Percentiles rank a stretch among this genome's conserved stretches.
Conservation (phyloP, 768 basidiomycete genomes). For the Lentinus brumalis region DNA sequence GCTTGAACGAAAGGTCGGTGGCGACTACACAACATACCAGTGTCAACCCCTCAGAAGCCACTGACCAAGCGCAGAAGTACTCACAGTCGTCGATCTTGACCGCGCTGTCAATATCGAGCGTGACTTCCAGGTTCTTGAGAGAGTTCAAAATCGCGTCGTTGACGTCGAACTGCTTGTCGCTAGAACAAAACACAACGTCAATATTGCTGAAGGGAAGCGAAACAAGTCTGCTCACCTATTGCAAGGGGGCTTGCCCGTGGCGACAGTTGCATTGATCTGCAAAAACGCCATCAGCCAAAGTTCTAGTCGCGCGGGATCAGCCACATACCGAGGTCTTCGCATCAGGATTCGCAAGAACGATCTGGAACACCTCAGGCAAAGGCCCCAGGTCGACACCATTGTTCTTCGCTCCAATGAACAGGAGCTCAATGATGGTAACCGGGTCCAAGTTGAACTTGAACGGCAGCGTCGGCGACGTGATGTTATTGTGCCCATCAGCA, state of each 20-base stretch:
- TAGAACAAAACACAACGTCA: conserved; percentile 24
- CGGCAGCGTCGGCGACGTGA: conserved; percentile 58
- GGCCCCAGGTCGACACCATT: conserved; percentile 66
- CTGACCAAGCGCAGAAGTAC: not conserved
- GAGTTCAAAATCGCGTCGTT: conserved; percentile 63
- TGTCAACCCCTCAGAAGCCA: not conserved
- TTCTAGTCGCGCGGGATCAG: not conserved
- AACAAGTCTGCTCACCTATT: conserved; percentile 45
- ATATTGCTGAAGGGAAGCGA: not conserved
- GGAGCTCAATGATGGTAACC: conserved; percentile 56
- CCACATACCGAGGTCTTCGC: conserved; percentile 52
- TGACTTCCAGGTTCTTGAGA: conserved; percentile 58
- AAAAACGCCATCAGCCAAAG: not conserved
- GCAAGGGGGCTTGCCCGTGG: conserved; percentile 54
- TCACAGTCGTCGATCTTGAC: conserved; percentile 70
- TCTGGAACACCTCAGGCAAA: conserved; percentile 53
- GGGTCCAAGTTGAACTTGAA: conserved; percentile 69
- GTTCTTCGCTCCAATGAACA: conserved; percentile 50
- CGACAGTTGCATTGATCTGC: conserved; percentile 58
- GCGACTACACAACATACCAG: conserved; percentile 40
- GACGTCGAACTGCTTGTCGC: conserved; percentile 68
- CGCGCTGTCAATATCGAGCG: conserved; percentile 53
- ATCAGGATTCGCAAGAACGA: conserved; percentile 51
- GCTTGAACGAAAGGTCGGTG: conserved; percentile 58
- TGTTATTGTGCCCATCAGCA: conserved; percentile 57